Conservation (phyloP, 2,329 filamentous ascomycete species). For the Fusarium citri region DNA sequence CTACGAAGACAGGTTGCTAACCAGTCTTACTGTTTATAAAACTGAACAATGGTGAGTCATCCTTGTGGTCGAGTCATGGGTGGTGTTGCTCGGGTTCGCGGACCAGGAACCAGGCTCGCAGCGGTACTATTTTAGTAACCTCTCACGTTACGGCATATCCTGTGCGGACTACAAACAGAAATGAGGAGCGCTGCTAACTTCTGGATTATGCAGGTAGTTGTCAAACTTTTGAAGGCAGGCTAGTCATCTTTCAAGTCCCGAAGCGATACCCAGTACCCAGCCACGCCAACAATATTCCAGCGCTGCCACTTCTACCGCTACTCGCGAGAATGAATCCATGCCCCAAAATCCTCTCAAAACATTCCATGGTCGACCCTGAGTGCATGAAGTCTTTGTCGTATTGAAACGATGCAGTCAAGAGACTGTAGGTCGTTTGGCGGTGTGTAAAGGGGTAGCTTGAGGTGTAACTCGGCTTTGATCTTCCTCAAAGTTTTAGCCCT, state of each 20-base stretch:
- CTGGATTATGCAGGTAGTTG: neutral
- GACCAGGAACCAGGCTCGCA: neutral
- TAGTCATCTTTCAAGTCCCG: neutral
- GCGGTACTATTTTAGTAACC: no score
- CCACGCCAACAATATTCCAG: neutral
- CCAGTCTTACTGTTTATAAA: neutral
- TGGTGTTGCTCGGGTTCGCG: neutral
- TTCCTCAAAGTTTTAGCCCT: neutral
- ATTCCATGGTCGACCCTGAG: no score
- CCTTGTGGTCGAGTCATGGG: neutral
- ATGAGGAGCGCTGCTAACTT: neutral
- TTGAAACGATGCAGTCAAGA: neutral
- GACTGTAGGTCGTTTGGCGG: neutral
- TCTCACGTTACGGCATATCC: neutral
- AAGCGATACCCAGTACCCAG: neutral
- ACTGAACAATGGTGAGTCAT: neutral
- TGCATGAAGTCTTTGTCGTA: neutral
- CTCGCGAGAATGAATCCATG: neutral
- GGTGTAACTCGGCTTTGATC: neutral
- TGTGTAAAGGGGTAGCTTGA: no score
- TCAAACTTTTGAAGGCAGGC: neutral
- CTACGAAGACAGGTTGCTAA: neutral
- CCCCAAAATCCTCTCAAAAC: neutral
- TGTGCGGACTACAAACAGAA: neutral
- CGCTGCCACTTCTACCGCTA: neutral